Percentiles rank a stretch among this genome's conserved stretches.
phyloP scores from a whole-genome alignment of 352 stramenopile genomes.

The Vaucheria bursata region DNA sequence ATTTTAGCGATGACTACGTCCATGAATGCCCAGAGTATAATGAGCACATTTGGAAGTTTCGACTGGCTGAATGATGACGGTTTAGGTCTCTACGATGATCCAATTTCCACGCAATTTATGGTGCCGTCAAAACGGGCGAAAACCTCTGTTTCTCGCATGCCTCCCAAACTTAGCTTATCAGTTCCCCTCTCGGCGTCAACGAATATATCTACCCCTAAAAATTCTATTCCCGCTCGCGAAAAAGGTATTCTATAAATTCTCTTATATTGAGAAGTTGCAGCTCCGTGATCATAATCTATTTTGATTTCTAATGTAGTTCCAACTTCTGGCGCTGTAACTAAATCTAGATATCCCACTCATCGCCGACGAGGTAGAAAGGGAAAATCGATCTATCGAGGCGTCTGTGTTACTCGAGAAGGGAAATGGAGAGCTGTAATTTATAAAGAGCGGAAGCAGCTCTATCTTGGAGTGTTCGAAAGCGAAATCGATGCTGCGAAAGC shows the following conservation, averaged over 20 bases:
- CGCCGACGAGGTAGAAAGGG: constrained; percentile 38
- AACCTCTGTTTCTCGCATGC: background rate
- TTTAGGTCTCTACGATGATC: background rate
- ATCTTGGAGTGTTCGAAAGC: constrained; percentile 45
- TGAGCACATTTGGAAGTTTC: constrained; percentile 7
- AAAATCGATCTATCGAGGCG: constrained; percentile 41
- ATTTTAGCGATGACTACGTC: background rate
- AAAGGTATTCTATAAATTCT: background rate
- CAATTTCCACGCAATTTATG: background rate
- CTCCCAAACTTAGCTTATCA: background rate
- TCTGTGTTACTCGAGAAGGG: constrained; percentile 42
- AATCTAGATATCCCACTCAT: constrained; percentile 12
- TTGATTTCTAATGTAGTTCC: background rate
- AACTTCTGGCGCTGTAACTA: background rate
- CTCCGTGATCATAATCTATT: background rate
- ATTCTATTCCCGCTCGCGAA: background rate
- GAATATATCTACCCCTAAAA: background rate
- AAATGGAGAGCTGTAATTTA: constrained; percentile 47
- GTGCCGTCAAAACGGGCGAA: background rate
- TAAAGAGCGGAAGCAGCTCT: constrained; percentile 48
- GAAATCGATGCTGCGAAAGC: constrained; percentile 46
- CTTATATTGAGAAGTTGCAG: background rate
- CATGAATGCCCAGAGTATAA: constrained; percentile 8
- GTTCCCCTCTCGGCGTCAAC: background rate
- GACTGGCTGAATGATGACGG: background rate